These are phyloP conservation scores for Fraxinus xanthoxyloides DNA, from an alignment of 305 asterid species.

Conservation along the genomic window DNA sequence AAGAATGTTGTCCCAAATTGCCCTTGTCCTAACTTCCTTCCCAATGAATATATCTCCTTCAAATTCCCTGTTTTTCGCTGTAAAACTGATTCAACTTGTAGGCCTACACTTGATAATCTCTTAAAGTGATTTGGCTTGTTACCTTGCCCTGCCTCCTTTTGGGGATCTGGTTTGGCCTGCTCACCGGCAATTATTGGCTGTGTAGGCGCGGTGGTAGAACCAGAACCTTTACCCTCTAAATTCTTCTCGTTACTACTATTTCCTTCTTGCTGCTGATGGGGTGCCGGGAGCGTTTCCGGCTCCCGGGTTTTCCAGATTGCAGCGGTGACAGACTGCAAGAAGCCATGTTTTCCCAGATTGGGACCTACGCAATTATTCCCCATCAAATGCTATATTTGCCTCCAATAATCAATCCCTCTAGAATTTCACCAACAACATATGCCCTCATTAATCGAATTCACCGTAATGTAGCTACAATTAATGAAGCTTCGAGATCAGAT, in stretches of 20 bases:
- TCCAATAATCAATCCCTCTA: neutral
- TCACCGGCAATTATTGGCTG: conserved; percentile 25
- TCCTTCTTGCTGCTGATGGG: conserved; percentile 4
- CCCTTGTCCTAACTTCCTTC: conserved; percentile 80
- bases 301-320: conserved; percentile 11
- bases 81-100: conserved; percentile 64
- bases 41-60: conserved; percentile 55
- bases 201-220: conserved; percentile 32
- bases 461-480: neutral
- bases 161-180: conserved; percentile 10
- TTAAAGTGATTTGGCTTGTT: conserved; percentile 36
- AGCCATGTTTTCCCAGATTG: conserved; percentile 8
- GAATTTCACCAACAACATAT: neutral
- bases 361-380: conserved; percentile 19
- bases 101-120: conserved; percentile 63
- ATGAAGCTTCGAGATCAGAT: neutral
- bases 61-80: conserved; percentile 61
- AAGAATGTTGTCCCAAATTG: conserved; percentile 69
- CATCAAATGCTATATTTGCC: conserved; percentile 1
- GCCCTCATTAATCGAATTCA: neutral
- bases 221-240: conserved; percentile 11
- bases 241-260: conserved; percentile 14
- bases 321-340: conserved; percentile 20
- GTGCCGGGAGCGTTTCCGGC: conserved; percentile 11
- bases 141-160: neutral